Evolutionary conservation across 2,329 filamentous ascomycete genomes (phyloP).

Genomic region (Cordyceps fumosorosea): DNA sequence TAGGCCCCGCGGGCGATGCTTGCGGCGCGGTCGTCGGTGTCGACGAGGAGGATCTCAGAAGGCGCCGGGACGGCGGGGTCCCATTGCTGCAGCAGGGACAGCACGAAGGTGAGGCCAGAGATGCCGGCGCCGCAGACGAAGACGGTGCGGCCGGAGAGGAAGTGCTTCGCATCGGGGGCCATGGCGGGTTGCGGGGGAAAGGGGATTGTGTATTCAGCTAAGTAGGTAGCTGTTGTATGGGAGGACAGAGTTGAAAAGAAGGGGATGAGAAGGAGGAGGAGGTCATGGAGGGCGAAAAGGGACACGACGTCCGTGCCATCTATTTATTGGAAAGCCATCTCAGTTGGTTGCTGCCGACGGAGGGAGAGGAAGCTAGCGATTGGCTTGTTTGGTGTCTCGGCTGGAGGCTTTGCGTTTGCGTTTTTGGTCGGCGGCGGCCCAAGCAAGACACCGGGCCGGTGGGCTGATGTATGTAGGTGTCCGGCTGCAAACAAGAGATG

Average conservation of each 20-base stretch:
- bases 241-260: background rate
- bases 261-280: background rate
- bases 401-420: background rate
- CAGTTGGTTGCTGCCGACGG: background rate
- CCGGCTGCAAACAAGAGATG: too few species aligned
- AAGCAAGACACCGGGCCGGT: background rate
- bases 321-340: background rate
- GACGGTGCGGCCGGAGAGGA: slow-evolving; percentile 29
- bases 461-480: background rate
- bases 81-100: slow-evolving; percentile 30
- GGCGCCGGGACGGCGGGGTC: slow-evolving; percentile 20
- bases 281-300: background rate
- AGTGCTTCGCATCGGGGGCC: slow-evolving; percentile 8
- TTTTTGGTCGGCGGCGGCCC: background rate
- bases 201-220: too few species aligned
- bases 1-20: slow-evolving; percentile 25
- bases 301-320: background rate
- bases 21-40: slow-evolving; percentile 26
- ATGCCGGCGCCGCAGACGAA: slow-evolving; percentile 33
- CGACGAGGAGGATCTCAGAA: slow-evolving; percentile 26
- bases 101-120: slow-evolving; percentile 32
- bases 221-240: background rate
- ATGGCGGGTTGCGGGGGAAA: background rate
- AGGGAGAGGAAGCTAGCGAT: background rate
- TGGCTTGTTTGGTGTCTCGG: background rate